A percentile compares a stretch with the other conserved stretches of the same genome.
These are phyloP conservation scores for Saccharomycopsis sp. DNA, from an alignment of 805 yeast genomes.

Conservation along the genomic window DNA sequence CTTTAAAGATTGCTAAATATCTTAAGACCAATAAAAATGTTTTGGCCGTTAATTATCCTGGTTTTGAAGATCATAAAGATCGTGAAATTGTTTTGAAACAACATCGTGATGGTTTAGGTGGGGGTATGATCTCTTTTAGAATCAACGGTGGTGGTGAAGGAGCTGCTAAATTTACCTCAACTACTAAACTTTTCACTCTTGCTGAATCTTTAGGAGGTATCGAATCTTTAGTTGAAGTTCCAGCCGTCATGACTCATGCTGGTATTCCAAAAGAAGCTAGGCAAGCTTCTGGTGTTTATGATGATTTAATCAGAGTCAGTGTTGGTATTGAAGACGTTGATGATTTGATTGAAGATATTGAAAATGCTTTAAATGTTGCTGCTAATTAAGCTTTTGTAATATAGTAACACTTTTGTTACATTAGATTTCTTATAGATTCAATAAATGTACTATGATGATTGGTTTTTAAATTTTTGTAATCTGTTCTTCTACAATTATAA, in stretches of 20 bases:
- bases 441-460: no score
- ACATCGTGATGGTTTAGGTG: slow-evolving; percentile 79
- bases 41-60: slow-evolving; percentile 72
- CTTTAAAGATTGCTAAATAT: slow-evolving; percentile 59
- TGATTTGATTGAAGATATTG: slow-evolving; percentile 62
- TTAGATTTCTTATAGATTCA: no score
- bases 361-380: slow-evolving; percentile 49
- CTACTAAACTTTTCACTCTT: slow-evolving; percentile 68
- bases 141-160: slow-evolving; percentile 71
- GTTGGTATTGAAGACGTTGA: slow-evolving; percentile 82
- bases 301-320: slow-evolving; percentile 71
- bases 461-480: no score
- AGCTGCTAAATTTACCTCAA: slow-evolving; percentile 62
- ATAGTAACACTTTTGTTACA: no score
- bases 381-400: no score
- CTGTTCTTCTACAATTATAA: no score
- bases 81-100: slow-evolving; percentile 57
- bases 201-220: slow-evolving; percentile 91
- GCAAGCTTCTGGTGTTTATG: slow-evolving; percentile 71
- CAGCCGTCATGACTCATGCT: slow-evolving; percentile 88
- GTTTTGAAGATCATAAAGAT: slow-evolving; percentile 55
- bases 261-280: slow-evolving; percentile 75
- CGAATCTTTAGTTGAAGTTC: slow-evolving; percentile 78
- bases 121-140: slow-evolving; percentile 87
- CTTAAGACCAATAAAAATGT: slow-evolving; percentile 42